phyloP scores from a whole-genome alignment of 306 rosid genomes.

The Cucumis cinereus region DNA sequence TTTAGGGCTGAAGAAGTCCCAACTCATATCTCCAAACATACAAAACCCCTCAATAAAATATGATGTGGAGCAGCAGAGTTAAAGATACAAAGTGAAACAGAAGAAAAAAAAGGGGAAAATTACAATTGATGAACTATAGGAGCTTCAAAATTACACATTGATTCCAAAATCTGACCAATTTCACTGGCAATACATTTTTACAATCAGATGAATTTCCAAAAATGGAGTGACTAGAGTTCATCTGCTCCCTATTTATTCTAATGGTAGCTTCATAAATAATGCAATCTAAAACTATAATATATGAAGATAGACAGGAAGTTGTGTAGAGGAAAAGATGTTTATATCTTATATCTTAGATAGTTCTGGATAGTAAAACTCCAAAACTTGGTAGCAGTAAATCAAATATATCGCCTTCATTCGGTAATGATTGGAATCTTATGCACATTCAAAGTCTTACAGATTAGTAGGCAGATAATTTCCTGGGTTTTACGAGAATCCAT shows the following conservation, averaged over 20 bases:
- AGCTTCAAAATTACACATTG: neutral
- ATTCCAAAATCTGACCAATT: slow-evolving; percentile 1
- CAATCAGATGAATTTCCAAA: slow-evolving; percentile 1
- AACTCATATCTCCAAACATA: neutral
- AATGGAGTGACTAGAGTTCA: slow-evolving; percentile 1
- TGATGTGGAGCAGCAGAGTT: neutral
- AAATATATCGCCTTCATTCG: slow-evolving; percentile 29
- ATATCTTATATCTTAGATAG: neutral
- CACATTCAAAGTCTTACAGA: slow-evolving; percentile 13
- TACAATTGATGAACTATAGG: neutral
- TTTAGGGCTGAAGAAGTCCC: neutral
- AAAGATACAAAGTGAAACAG: neutral
- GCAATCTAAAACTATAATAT: slow-evolving; percentile 1
- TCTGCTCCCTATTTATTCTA: slow-evolving; percentile 9
- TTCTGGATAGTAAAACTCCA: slow-evolving; percentile 29
- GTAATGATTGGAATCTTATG: neutral
- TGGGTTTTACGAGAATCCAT: slow-evolving; percentile 34
- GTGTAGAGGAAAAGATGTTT: neutral
- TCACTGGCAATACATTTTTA: neutral
- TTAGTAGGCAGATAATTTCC: slow-evolving; percentile 46
- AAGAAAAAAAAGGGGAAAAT: neutral
- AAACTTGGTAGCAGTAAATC: slow-evolving; percentile 36
- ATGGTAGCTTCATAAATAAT: neutral
- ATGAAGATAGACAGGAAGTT: slow-evolving; percentile 1
- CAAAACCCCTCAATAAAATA: neutral